Evolutionary conservation across 176 grass and related monocot genomes (phyloP).

Genomic region (Phoenix roebelenii): DNA sequence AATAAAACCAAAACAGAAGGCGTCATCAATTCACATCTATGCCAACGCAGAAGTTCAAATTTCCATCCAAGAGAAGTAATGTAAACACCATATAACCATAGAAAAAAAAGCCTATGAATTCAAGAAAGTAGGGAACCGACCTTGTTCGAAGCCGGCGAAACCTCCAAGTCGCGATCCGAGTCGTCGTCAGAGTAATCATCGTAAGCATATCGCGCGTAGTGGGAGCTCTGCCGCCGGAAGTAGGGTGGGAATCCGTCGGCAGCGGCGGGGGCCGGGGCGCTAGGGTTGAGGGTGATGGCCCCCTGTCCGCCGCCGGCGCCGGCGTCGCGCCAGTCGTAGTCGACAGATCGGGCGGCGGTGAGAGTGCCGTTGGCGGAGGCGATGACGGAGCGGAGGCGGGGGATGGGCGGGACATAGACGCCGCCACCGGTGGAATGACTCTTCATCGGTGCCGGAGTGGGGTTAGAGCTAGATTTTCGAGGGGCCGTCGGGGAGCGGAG

Average conservation of each 20-base stretch:
- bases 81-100: too few relatives aligned
- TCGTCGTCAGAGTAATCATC: constrained; percentile 93
- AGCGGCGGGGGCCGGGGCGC: constrained; percentile 11
- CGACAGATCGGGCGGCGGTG: constrained; percentile 6
- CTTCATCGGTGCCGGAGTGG: constrained; percentile 19
- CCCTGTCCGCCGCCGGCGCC: constrained; percentile 20
- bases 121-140: constrained; percentile 12
- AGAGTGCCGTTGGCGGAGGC: constrained; percentile 59
- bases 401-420: constrained; percentile 86
- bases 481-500: constrained; percentile 21
- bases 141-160: constrained; percentile 36
- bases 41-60: too few relatives aligned
- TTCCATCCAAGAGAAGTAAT: too few relatives aligned
- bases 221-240: constrained; percentile 48
- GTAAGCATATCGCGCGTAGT: constrained; percentile 48
- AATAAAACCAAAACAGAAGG: neutral
- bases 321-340: constrained; percentile 40
- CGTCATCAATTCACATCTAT: neutral
- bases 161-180: constrained; percentile 63
- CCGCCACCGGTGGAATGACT: constrained; percentile 18
- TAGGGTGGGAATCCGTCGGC: constrained; percentile 16
- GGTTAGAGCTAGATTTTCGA: neutral
- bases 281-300: constrained; percentile 13
- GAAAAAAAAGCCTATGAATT: too few relatives aligned
- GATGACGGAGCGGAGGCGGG: constrained; percentile 78